Percentiles rank a stretch among this genome's conserved stretches.
These are phyloP conservation scores for Tothia fuscella DNA, from an alignment of 2,329 filamentous ascomycete genomes.

Conservation along the genomic window DNA sequence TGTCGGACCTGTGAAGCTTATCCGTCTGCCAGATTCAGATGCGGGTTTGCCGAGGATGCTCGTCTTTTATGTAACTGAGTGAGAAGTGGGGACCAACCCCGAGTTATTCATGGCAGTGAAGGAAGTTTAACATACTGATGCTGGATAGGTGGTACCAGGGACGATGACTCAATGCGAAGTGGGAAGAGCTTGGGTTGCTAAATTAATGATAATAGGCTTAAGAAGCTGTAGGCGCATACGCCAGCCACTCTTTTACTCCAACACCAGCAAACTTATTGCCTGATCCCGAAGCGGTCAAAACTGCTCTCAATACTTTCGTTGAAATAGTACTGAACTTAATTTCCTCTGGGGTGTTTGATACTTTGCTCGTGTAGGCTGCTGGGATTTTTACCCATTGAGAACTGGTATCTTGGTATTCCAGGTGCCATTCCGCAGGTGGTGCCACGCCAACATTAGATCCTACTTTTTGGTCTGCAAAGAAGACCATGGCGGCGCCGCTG, in stretches of 20 bases:
- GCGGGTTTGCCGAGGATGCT: too few relatives aligned
- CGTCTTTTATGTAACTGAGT: too few relatives aligned
- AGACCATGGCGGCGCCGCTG: conserved; percentile 13
- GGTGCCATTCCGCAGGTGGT: conserved; percentile 13
- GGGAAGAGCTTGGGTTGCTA: too few relatives aligned
- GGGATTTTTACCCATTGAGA: conserved; percentile 15
- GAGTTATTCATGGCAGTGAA: too few relatives aligned
- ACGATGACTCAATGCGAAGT: too few relatives aligned
- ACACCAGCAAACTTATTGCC: conserved; percentile 11
- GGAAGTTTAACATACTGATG: too few relatives aligned
- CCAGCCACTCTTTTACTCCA: conserved; percentile 14
- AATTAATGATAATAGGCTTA: too few relatives aligned
- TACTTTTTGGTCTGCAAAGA: conserved; percentile 13
- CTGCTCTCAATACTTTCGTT: conserved; percentile 9
- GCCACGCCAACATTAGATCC: conserved; percentile 13
- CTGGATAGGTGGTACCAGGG: too few relatives aligned
- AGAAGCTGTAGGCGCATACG: conserved; percentile 10
- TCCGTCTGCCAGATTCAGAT: too few relatives aligned
- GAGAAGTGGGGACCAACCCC: too few relatives aligned
- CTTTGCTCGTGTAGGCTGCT: conserved; percentile 17
- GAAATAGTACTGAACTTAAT: conserved; percentile 16
- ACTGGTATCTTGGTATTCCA: conserved; percentile 11
- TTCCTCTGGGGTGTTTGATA: conserved; percentile 19
- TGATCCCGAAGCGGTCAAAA: conserved; percentile 11
- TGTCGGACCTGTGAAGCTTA: too few relatives aligned